A percentile compares a stretch with the other conserved stretches of the same genome.
Conservation (phyloP, 352 stramenopile species). For the Globisporangium carolinianum region DNA sequence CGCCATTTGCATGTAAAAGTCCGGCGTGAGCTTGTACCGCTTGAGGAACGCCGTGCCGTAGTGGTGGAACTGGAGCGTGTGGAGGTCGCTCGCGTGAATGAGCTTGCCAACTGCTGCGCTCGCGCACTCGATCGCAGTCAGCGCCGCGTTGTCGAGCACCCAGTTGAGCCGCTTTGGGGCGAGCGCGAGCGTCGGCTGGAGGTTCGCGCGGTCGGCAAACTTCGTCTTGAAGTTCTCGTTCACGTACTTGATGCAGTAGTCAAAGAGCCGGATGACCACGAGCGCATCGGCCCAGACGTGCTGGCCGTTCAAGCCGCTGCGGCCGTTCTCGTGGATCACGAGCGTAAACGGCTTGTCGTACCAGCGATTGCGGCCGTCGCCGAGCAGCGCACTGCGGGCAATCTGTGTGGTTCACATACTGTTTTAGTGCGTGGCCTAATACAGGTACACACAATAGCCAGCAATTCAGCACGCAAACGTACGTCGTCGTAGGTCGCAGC, state of each 20-base stretch:
- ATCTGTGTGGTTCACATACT: constrained; percentile 24
- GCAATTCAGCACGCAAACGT: neutral
- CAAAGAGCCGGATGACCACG: constrained; percentile 91
- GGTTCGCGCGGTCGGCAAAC: constrained; percentile 65
- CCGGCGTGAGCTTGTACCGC: constrained; percentile 92
- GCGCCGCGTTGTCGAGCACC: constrained; percentile 75
- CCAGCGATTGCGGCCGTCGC: constrained; percentile 93
- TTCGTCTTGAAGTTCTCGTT: constrained; percentile 88
- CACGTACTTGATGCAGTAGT: constrained; percentile 92
- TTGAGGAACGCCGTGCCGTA: constrained; percentile 92
- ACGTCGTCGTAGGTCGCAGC: constrained; percentile 76
- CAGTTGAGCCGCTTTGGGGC: constrained; percentile 74
- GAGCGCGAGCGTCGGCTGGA: constrained; percentile 54
- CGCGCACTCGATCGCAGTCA: constrained; percentile 81
- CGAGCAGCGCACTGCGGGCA: constrained; percentile 75
- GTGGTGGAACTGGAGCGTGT: constrained; percentile 89
- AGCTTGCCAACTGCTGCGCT: constrained; percentile 89
- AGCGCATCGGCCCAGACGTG: constrained; percentile 97
- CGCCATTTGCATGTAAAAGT: constrained; percentile 96
- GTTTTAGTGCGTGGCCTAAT: too few species aligned
- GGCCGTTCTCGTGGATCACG: constrained; percentile 94
- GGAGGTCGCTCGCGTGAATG: constrained; percentile 88
- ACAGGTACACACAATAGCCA: neutral
- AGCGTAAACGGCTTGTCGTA: constrained; percentile 98
- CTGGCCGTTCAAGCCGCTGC: constrained; percentile 93